These are phyloP conservation scores for Leishmania martiniquensis DNA, from an alignment of 208 protist species.

Conservation along the genomic window DNA sequence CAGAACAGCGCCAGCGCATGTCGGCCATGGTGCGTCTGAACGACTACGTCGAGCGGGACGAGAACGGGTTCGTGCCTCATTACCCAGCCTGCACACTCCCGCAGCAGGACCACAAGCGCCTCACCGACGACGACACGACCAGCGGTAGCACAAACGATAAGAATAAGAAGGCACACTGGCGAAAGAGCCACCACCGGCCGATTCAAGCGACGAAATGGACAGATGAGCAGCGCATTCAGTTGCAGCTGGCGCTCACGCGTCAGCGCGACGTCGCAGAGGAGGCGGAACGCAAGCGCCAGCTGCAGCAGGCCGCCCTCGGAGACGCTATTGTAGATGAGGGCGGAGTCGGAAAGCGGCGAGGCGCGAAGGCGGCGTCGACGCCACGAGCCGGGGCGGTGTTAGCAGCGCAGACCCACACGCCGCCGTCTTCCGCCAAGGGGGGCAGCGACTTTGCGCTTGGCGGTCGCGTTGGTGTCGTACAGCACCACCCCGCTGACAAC, in stretches of 20 bases:
- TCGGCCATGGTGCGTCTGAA: constrained; percentile 60
- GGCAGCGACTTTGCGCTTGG: constrained; percentile 78
- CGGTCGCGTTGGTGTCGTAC: constrained; percentile 71
- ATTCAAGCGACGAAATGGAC: constrained; percentile 72
- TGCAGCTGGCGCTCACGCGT: constrained; percentile 86
- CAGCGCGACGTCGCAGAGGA: constrained; percentile 71
- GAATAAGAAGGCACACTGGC: background rate
- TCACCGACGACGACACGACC: constrained; percentile 22
- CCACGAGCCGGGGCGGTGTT: background rate
- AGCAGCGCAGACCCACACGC: background rate
- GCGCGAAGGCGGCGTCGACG: background rate
- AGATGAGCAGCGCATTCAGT: constrained; percentile 86
- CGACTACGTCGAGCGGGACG: constrained; percentile 84
- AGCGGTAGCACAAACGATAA: constrained; percentile 13
- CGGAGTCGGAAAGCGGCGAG: background rate
- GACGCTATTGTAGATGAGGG: constrained; percentile 30
- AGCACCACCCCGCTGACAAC: constrained; percentile 71
- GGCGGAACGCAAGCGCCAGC: constrained; percentile 59
- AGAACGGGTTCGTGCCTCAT: constrained; percentile 54
- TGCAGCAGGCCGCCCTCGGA: constrained; percentile 31
- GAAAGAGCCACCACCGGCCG: constrained; percentile 22
- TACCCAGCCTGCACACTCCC: constrained; percentile 46
- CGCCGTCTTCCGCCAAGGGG: background rate
- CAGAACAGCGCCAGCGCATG: constrained; percentile 75
- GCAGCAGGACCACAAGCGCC: constrained; percentile 15